Conservation (phyloP, 2,329 filamentous ascomycete species). For the Aureobasidium sp. region DNA sequence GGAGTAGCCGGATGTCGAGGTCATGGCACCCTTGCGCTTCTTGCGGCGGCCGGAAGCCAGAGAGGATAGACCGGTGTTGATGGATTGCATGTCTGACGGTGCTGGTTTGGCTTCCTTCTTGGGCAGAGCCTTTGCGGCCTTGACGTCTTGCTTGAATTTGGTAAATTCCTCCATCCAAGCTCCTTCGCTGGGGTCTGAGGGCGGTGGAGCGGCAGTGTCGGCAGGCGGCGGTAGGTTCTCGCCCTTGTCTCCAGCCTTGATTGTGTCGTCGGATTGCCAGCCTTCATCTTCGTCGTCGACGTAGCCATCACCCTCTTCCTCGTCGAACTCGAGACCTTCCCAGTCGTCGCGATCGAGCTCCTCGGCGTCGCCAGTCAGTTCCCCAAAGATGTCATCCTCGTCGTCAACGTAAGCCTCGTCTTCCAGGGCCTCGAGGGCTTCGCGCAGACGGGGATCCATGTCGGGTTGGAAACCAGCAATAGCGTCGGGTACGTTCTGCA, state of each 20-base stretch:
- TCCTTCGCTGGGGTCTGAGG: slow-evolving; percentile 45
- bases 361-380: slow-evolving; percentile 57
- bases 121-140: slow-evolving; percentile 31
- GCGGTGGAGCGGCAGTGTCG: slow-evolving; percentile 26
- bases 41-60: slow-evolving; percentile 74
- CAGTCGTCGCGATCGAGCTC: slow-evolving; percentile 77
- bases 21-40: slow-evolving; percentile 92
- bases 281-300: slow-evolving; percentile 56
- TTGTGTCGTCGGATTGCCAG: slow-evolving; percentile 92
- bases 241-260: slow-evolving; percentile 44
- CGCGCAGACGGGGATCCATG: slow-evolving; percentile 88
- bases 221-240: slow-evolving; percentile 23
- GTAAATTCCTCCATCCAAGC: slow-evolving; percentile 90
- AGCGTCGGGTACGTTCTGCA: slow-evolving; percentile 85
- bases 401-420: slow-evolving; percentile 89
- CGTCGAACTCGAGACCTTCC: slow-evolving; percentile 47
- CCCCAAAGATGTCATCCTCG: slow-evolving; percentile 77
- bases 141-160: slow-evolving; percentile 63
- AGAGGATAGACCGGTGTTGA: slow-evolving; percentile 59
- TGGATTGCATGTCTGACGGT: slow-evolving; percentile 57
- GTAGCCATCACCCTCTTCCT: slow-evolving; percentile 18
- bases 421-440: slow-evolving; percentile 86
- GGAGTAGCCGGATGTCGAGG: slow-evolving; percentile 75
- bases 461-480: slow-evolving; percentile 93
- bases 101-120: slow-evolving; percentile 34